Percentiles rank a stretch among this genome's conserved stretches.
Evolutionary conservation across 2,329 filamentous ascomycete genomes (phyloP).

Genomic region (Knufia fluminis): DNA sequence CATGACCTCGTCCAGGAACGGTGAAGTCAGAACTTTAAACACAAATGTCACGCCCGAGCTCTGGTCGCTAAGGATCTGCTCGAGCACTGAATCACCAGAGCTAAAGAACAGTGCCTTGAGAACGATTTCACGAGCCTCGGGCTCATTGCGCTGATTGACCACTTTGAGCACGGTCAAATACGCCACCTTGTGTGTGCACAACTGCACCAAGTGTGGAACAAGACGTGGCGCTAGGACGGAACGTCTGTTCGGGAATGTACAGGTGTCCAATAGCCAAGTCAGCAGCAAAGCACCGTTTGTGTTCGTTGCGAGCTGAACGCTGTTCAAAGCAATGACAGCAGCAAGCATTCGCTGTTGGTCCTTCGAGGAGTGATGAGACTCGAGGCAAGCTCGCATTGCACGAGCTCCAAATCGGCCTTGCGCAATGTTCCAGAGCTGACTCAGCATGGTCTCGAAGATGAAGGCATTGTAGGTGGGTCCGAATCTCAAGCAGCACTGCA

Average conservation of each 20-base stretch:
- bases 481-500: conserved; percentile 93
- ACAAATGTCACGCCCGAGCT: conserved; percentile 89
- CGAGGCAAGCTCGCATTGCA: conserved; percentile 91
- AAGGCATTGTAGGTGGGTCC: conserved; percentile 83
- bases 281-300: conserved; percentile 87
- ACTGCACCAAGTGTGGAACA: conserved; percentile 83
- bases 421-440: conserved; percentile 82
- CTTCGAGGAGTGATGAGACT: conserved; percentile 90
- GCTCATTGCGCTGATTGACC: conserved; percentile 93
- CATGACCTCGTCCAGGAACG: conserved; percentile 91
- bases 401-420: conserved; percentile 91
- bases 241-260: conserved; percentile 84
- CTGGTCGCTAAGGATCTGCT: conserved; percentile 84
- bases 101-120: conserved; percentile 89
- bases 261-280: conserved; percentile 97
- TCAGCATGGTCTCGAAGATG: conserved; percentile 96
- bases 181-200: conserved; percentile 97
- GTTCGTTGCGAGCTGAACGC: conserved; percentile 91
- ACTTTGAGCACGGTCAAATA: conserved; percentile 96
- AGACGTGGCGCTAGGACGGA: conserved; percentile 86
- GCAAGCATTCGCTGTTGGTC: conserved; percentile 94
- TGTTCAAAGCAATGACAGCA: conserved; percentile 89
- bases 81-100: conserved; percentile 72
- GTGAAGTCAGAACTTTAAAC: conserved; percentile 96
- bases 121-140: conserved; percentile 82